phyloP scores from a whole-genome alignment of 805 yeast genomes.

The Metschnikowia chrysomelidarum region DNA sequence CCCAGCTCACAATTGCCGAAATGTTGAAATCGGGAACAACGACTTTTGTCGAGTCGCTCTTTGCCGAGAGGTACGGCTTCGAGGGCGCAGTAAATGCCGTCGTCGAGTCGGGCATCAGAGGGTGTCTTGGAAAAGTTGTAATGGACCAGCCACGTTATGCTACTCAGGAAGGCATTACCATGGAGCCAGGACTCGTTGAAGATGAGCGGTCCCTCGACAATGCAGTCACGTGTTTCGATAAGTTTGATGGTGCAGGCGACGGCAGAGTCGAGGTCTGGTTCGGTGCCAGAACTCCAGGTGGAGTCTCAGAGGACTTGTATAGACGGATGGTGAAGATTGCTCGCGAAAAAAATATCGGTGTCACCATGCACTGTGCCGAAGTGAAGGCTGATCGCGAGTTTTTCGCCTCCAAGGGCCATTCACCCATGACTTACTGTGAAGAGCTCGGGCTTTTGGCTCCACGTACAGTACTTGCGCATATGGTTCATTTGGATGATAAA shows the following conservation, averaged over 20 bases:
- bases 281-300: constrained; percentile 17
- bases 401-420: constrained; percentile 16
- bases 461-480: constrained; percentile 17
- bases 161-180: constrained; percentile 16
- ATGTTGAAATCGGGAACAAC: constrained; percentile 19
- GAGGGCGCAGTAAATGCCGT: constrained; percentile 17
- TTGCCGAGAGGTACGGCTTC: constrained; percentile 17
- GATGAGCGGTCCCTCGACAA: constrained; percentile 13
- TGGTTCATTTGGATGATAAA: constrained; percentile 17
- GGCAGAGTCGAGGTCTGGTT: constrained; percentile 18
- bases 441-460: constrained; percentile 16
- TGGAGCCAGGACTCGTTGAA: constrained; percentile 16
- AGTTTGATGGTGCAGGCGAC: constrained; percentile 14
- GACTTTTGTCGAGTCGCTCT: constrained; percentile 16
- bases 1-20: constrained; percentile 17
- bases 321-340: constrained; percentile 13
- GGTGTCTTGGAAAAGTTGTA: constrained; percentile 17
- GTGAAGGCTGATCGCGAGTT: constrained; percentile 17
- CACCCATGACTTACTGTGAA: constrained; percentile 18
- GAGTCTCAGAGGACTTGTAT: constrained; percentile 16
- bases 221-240: constrained; percentile 11
- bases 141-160: constrained; percentile 20
- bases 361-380: constrained; percentile 19
- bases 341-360: constrained; percentile 14
- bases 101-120: constrained; percentile 17